phyloP scores from a whole-genome alignment of 1,139 yeast species.

The Geotrichum klebahnii region DNA sequence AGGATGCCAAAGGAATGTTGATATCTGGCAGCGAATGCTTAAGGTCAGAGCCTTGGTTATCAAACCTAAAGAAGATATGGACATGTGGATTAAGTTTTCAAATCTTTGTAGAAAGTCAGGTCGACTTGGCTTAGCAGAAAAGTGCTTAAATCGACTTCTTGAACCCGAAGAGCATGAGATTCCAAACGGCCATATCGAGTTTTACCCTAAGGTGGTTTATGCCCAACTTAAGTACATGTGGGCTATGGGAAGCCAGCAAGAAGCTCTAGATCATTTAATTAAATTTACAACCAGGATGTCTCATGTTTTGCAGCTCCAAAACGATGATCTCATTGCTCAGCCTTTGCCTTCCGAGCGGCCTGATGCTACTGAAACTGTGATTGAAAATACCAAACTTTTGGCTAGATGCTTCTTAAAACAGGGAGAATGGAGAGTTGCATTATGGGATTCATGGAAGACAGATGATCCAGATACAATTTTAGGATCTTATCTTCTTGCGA shows the following conservation, averaged over 20 bases:
- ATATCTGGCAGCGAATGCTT: conserved; percentile 95
- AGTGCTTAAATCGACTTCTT: conserved; percentile 71
- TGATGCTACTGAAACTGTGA: conserved; percentile 70
- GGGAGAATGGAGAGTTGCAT: conserved; percentile 94
- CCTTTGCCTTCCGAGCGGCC: conserved; percentile 78
- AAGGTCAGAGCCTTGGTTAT: conserved; percentile 91
- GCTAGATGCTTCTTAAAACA: conserved; percentile 95
- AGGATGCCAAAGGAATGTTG: conserved; percentile 95
- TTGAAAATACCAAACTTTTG: conserved; percentile 76
- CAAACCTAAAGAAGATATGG: conserved; percentile 94
- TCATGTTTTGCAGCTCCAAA: conserved; percentile 52
- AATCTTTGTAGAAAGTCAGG: conserved; percentile 93
- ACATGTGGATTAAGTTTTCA: conserved; percentile 97
- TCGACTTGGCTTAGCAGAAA: conserved; percentile 85
- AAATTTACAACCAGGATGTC: conserved; percentile 92
- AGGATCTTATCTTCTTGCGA: conserved; percentile 88
- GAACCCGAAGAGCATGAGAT: conserved; percentile 56
- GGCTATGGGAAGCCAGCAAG: conserved; percentile 88
- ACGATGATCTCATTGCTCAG: conserved; percentile 72
- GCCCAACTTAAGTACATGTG: conserved; percentile 96
- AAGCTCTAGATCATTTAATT: conserved; percentile 78
- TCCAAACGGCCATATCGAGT: conserved; percentile 40
- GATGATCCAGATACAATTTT: conserved; percentile 75
- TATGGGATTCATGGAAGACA: conserved; percentile 70
- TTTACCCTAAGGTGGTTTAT: conserved; percentile 82